These are phyloP conservation scores for Coemansia sp. DNA, from an alignment of 192 early-diverging fungal species.

Conservation along the genomic window DNA sequence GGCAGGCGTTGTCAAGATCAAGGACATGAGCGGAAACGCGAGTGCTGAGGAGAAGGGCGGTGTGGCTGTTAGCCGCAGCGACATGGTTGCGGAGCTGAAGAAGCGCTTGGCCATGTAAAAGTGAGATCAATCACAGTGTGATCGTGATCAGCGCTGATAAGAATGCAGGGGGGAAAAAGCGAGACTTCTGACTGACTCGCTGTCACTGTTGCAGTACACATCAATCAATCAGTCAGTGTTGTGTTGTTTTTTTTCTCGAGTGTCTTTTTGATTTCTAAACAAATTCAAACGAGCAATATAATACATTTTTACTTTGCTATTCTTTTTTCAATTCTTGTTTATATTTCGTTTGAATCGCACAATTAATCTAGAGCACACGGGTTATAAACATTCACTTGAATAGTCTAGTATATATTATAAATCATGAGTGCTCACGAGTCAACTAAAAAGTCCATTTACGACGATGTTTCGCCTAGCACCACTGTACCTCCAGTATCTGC, in stretches of 20 bases:
- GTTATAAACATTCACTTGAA: neutral
- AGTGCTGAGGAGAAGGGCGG: conserved; percentile 42
- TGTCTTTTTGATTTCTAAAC: too few species aligned
- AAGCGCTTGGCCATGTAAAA: conserved; percentile 49
- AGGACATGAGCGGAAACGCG: conserved; percentile 62
- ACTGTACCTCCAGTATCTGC: neutral
- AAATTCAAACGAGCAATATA: neutral
- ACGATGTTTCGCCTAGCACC: conserved; percentile 5
- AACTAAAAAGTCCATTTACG: conserved; percentile 44
- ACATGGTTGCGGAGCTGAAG: conserved; percentile 64
- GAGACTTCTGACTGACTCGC: too few species aligned
- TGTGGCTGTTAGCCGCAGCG: conserved; percentile 50
- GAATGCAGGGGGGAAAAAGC: too few species aligned
- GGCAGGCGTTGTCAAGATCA: conserved; percentile 78
- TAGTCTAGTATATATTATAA: neutral
- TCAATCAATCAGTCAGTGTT: too few species aligned
- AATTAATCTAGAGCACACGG: neutral
- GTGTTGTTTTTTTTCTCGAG: too few species aligned
- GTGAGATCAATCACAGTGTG: too few species aligned
- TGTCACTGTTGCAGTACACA: too few species aligned
- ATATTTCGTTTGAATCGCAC: neutral
- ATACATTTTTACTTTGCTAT: neutral
- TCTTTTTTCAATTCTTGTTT: neutral
- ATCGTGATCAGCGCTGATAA: too few species aligned
- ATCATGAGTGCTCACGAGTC: conserved; percentile 1